Evolutionary conservation across 345 rosid genomes (phyloP).

Genomic region (Reutealis trisperma): DNA sequence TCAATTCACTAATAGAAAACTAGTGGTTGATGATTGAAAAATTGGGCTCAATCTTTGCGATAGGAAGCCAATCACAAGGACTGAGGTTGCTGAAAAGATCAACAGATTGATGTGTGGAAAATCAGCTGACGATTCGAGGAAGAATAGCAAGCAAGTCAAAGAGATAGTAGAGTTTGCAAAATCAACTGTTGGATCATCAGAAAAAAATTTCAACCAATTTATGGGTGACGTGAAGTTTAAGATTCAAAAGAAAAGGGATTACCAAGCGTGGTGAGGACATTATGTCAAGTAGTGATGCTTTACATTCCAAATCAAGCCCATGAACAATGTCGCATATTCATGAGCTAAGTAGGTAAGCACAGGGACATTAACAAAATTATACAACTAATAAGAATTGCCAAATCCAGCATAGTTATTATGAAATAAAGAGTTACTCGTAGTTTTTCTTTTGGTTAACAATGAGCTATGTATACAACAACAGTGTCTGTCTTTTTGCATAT

Average conservation of each 20-base stretch:
- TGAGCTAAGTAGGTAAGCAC: too few species aligned
- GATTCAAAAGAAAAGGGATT: conserved; percentile 16
- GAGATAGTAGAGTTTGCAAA: conserved; percentile 45
- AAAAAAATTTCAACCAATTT: conserved; percentile 44
- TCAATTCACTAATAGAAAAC: conserved; percentile 77
- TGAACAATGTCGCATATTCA: too few species aligned
- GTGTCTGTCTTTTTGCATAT: too few species aligned
- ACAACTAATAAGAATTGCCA: too few species aligned
- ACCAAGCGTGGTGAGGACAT: too few species aligned
- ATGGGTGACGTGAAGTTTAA: conserved; percentile 38
- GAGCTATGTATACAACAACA: too few species aligned
- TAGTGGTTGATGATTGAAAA: conserved; percentile 82
- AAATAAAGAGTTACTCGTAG: too few species aligned
- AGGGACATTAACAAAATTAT: too few species aligned
- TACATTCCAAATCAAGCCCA: too few species aligned
- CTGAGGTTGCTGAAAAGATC: conserved; percentile 45
- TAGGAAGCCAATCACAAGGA: conserved; percentile 29
- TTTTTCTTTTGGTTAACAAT: too few species aligned
- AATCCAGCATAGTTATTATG: too few species aligned
- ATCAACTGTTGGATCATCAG: conserved; percentile 47
- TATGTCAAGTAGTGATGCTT: background rate
- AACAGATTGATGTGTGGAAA: conserved; percentile 53
- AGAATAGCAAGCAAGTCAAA: conserved; percentile 41
- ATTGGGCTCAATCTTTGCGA: conserved; percentile 62
- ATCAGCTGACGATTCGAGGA: conserved; percentile 35